phyloP scores from a whole-genome alignment of 2,329 filamentous ascomycete species.

The Amesomyces nigricolor region DNA sequence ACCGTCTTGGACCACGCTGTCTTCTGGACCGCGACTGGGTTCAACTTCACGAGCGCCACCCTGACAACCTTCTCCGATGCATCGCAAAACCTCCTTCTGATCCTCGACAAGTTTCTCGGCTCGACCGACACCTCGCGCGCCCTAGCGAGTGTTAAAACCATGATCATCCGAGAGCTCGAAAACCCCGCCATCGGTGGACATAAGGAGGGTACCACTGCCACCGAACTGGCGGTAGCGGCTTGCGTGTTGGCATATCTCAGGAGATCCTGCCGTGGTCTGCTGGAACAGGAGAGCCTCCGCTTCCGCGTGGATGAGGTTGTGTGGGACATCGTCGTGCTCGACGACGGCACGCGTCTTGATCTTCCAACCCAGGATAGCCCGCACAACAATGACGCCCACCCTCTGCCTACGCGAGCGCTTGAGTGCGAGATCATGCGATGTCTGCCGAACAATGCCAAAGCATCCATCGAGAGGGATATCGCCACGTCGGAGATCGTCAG shows the following conservation, averaged over 20 bases:
- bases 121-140: constrained; percentile 64
- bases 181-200: constrained; percentile 55
- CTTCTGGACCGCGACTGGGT: constrained; percentile 57
- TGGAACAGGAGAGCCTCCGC: constrained; percentile 44
- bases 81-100: constrained; percentile 52
- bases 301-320: constrained; percentile 51
- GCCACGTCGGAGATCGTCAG: constrained; percentile 59
- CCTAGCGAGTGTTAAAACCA: constrained; percentile 59
- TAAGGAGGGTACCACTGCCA: constrained; percentile 55
- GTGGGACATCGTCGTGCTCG: constrained; percentile 62
- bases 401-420: constrained; percentile 42
- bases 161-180: constrained; percentile 59
- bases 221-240: constrained; percentile 56
- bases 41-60: constrained; percentile 52
- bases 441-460: constrained; percentile 49
- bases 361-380: constrained; percentile 37
- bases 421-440: constrained; percentile 51
- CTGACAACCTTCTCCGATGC: constrained; percentile 50
- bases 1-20: constrained; percentile 52
- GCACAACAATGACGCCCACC: constrained; percentile 33
- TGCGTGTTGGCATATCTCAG: constrained; percentile 59
- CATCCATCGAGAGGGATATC: constrained; percentile 55
- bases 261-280: constrained; percentile 46
- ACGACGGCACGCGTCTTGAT: constrained; percentile 53
- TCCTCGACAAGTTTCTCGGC: constrained; percentile 59